phyloP scores from a whole-genome alignment of 108 stramenopile species.

The Skeletonema costatum region DNA sequence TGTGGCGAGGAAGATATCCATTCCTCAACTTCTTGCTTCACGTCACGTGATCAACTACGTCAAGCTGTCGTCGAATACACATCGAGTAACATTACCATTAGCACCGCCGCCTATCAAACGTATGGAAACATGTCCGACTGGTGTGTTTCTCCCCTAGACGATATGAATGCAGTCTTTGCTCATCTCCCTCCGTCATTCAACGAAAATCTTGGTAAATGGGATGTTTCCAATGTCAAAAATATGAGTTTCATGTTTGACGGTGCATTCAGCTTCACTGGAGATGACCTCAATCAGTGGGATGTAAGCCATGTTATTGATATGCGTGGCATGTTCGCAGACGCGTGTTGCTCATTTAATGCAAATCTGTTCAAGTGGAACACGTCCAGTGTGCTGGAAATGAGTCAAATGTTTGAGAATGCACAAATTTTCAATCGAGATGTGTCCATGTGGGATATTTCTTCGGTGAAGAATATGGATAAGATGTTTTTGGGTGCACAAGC shows the following conservation, averaged over 20 bases:
- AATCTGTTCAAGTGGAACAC: neutral
- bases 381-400: conserved; percentile 5
- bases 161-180: neutral
- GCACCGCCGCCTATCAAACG: neutral
- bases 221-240: conserved; percentile 37
- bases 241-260: conserved; percentile 27
- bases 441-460: conserved; percentile 36
- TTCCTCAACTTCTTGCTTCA: conserved; percentile 1
- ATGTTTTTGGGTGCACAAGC: conserved; percentile 36
- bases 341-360: neutral
- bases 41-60: conserved; percentile 9
- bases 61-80: conserved; percentile 12
- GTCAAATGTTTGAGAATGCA: conserved; percentile 4
- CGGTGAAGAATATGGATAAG: conserved; percentile 19
- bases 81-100: neutral
- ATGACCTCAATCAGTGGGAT: conserved; percentile 22
- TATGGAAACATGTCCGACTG: neutral
- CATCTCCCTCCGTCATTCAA: conserved; percentile 14
- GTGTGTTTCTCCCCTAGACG: neutral
- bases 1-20: neutral
- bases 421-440: conserved; percentile 18
- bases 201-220: conserved; percentile 45
- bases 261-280: neutral
- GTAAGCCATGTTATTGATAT: conserved; percentile 19
- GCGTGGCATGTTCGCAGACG: conserved; percentile 19